These are phyloP conservation scores for Cochlearia excelsa DNA, from an alignment of 345 rosid species.

Conservation along the genomic window DNA sequence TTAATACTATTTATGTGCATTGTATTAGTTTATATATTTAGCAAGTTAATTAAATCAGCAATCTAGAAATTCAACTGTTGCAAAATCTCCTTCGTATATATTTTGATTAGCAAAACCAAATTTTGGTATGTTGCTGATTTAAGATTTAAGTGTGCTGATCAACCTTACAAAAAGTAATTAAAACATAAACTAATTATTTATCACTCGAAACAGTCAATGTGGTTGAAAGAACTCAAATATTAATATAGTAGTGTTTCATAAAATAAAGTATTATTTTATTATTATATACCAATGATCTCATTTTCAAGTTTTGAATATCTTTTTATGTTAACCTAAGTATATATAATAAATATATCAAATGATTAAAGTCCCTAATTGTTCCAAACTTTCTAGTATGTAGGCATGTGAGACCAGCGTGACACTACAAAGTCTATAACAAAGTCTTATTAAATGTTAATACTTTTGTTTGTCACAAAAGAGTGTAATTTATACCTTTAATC, in stretches of 20 bases:
- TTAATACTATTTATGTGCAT: slow-evolving; percentile 11
- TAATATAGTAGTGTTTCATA: neutral
- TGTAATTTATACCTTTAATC: neutral
- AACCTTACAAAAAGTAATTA: too few species aligned
- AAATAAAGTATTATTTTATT: neutral
- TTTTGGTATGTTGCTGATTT: neutral
- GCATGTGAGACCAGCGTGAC: slow-evolving; percentile 40
- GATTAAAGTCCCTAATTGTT: slow-evolving; percentile 15
- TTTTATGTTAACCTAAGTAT: slow-evolving; percentile 32
- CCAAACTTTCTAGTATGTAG: slow-evolving; percentile 23
- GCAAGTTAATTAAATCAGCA: too few species aligned
- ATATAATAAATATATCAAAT: slow-evolving; percentile 3
- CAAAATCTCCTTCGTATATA: too few species aligned
- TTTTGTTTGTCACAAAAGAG: too few species aligned
- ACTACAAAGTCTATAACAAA: neutral
- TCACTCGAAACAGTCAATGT: neutral
- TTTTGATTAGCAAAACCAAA: neutral
- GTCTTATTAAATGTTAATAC: slow-evolving; percentile 9
- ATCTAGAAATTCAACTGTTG: too few species aligned
- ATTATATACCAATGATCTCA: slow-evolving; percentile 13
- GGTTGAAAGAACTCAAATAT: neutral
- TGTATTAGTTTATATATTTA: neutral
- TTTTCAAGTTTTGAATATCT: slow-evolving; percentile 32
- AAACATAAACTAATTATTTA: too few species aligned
- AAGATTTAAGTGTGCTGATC: too few species aligned